These are phyloP conservation scores for Crucihimalaya himalaica DNA, from an alignment of 345 rosid genomes.

Conservation along the genomic window DNA sequence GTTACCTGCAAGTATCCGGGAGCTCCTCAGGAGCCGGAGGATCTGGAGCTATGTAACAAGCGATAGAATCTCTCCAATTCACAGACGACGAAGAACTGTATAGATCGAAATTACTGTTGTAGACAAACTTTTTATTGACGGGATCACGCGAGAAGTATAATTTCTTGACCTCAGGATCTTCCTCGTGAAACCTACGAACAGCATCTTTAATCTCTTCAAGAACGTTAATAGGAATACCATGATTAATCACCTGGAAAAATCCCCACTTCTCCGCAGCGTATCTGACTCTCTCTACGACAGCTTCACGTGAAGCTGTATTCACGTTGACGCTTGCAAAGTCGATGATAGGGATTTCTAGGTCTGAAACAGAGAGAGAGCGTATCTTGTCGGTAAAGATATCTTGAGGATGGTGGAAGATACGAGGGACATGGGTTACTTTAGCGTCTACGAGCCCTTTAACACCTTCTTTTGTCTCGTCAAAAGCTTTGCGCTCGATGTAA, in stretches of 20 bases:
- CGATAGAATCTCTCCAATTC: constrained; percentile 53
- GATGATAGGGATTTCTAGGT: constrained; percentile 43
- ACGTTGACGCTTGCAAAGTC: constrained; percentile 37
- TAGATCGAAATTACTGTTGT: constrained; percentile 49
- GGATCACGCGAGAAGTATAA: constrained; percentile 20
- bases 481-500: constrained; percentile 34
- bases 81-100: constrained; percentile 36
- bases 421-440: constrained; percentile 34
- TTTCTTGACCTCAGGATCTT: constrained; percentile 35
- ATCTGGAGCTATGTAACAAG: constrained; percentile 45
- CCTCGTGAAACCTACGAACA: constrained; percentile 32
- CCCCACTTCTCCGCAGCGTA: constrained; percentile 38
- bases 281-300: constrained; percentile 36
- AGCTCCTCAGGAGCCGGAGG: constrained; percentile 48
- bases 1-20: constrained; percentile 51
- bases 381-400: background rate
- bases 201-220: constrained; percentile 34
- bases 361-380: background rate
- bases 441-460: constrained; percentile 43
- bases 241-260: constrained; percentile 56
- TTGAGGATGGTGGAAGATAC: constrained; percentile 30
- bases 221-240: constrained; percentile 43
- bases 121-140: constrained; percentile 18
- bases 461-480: constrained; percentile 42
- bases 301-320: background rate